These are phyloP conservation scores for Ogataea glucozyma DNA, from an alignment of 805 yeast genomes.

Conservation along the genomic window DNA sequence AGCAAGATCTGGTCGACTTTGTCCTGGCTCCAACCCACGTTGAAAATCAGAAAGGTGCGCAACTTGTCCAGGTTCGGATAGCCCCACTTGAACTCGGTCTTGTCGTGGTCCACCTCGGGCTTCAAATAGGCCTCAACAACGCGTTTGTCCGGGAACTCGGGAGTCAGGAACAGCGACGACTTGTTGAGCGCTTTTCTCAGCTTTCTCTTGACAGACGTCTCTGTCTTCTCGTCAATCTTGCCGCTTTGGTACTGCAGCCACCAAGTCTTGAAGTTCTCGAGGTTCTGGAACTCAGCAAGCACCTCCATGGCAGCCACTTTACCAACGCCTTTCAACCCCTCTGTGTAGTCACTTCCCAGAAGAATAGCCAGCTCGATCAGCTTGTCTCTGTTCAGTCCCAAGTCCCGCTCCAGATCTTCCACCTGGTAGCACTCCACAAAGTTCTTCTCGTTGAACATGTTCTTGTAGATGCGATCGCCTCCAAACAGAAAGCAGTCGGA, in stretches of 20 bases:
- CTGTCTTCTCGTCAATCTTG: conserved; percentile 40
- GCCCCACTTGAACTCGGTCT: conserved; percentile 86
- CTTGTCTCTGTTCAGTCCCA: conserved; percentile 63
- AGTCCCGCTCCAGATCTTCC: conserved; percentile 55
- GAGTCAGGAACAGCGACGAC: conserved; percentile 53
- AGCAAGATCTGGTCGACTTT: conserved; percentile 79
- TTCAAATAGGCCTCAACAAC: conserved; percentile 72
- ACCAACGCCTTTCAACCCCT: conserved; percentile 90
- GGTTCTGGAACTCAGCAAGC: conserved; percentile 71
- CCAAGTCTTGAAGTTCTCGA: conserved; percentile 53
- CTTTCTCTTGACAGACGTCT: conserved; percentile 53
- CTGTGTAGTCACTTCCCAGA: conserved; percentile 93
- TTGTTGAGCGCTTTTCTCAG: conserved; percentile 58
- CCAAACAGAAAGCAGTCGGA: conserved; percentile 96
- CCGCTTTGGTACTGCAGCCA: conserved; percentile 49
- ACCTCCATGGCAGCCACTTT: conserved; percentile 92
- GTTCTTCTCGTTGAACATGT: conserved; percentile 91
- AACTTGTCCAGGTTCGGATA: conserved; percentile 79
- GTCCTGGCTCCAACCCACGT: conserved; percentile 78
- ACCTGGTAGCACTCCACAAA: conserved; percentile 82
- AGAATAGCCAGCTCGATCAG: conserved; percentile 81
- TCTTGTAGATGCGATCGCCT: conserved; percentile 78
- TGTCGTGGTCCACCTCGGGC: conserved; percentile 86
- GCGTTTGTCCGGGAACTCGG: conserved; percentile 65
- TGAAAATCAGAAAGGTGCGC: conserved; percentile 63